Base-by-base conservation (phyloP, 192 early-diverging fungal species). In the Backusella morwellensis region DNA sequence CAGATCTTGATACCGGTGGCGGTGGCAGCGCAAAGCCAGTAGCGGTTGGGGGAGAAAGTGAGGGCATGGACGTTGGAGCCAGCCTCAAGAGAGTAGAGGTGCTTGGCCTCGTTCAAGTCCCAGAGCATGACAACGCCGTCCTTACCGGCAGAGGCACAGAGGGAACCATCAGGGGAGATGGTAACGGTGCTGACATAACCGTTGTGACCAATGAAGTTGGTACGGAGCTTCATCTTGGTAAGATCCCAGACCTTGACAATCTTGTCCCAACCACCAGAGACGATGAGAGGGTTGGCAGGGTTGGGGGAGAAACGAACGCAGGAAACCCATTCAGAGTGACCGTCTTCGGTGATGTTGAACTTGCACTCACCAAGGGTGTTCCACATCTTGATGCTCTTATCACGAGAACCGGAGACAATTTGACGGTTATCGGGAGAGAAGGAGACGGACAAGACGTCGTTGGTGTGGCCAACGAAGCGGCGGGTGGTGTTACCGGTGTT, bases 301-400 rank as follows among this genome's bases (percentile, higher is more conserved):
- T 99, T 99, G 85, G 98, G 98, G 75, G 96, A 97, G 95, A 99
- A 98, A 84, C 95, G 93, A 82, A 99, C 98, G 90, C 95, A 97
- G 72, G 96, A 98, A 81, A 98, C 94, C 98, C 98, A 99, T 85
- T 97, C 95, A 85, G 92, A 86, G 95, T 99, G 98, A 81, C 95
- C 94, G 80, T 98, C 95, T 79, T 98, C 94, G 80, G 90, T 91
- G 85, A 99, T 93, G 92, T 92, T 96, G 93, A 92, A 96, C 94
- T 99, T 99, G 96, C 98, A 98, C 89, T 99, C 98, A 82, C 97
- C 98, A 40, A 99, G 91, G 73, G 97, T 99, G 95, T 99, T 98
- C 98, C 98, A 99, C 84, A 99, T 89, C 93, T 98, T 99, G 92
- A 99, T 98, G 86, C 91, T 91, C 93, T 96, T 97, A 89, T 99